Percentiles rank a stretch among this genome's conserved stretches.
Conservation (phyloP, 75 land plant species). For the Azolla pinnata region DNA sequence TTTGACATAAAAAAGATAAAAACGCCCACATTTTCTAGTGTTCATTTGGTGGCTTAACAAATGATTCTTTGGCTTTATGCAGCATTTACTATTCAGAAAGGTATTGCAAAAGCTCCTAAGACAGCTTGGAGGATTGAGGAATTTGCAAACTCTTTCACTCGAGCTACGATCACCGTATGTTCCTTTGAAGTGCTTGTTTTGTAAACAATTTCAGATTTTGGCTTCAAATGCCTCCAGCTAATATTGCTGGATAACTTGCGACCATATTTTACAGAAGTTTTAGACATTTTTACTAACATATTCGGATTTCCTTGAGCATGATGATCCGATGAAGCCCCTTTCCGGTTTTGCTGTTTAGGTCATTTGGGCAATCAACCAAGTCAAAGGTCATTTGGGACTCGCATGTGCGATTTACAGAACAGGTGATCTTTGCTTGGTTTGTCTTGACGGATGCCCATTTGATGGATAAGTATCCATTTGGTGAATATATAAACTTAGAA, state of each 20-base stretch:
- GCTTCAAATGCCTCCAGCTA: not conserved
- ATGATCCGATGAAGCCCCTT: too few species aligned
- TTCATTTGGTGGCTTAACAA: too few species aligned
- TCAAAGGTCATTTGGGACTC: constrained; percentile 30
- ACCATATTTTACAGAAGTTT: too few species aligned
- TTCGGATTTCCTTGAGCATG: too few species aligned
- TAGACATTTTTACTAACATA: too few species aligned
- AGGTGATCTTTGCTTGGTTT: too few species aligned
- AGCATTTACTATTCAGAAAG: constrained; percentile 21
- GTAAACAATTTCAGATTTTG: not conserved
- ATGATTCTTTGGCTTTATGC: not conserved
- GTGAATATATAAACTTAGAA: too few species aligned
- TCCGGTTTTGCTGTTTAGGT: not conserved
- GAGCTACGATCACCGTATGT: constrained; percentile 35
- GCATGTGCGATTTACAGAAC: constrained; percentile 28
- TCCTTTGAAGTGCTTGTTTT: not conserved
- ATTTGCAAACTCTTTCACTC: constrained; percentile 28
- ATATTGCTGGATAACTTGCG: too few species aligned
- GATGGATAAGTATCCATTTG: too few species aligned
- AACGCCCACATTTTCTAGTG: too few species aligned
- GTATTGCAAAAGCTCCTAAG: constrained; percentile 19
- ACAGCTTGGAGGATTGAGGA: constrained; percentile 23
- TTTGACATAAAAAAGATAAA: too few species aligned
- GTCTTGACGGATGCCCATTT: too few species aligned
- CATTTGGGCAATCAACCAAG: constrained; percentile 28